Evolutionary conservation across 2,329 filamentous ascomycete species (phyloP).

Genomic region (Myriosclerotinia curreyana): DNA sequence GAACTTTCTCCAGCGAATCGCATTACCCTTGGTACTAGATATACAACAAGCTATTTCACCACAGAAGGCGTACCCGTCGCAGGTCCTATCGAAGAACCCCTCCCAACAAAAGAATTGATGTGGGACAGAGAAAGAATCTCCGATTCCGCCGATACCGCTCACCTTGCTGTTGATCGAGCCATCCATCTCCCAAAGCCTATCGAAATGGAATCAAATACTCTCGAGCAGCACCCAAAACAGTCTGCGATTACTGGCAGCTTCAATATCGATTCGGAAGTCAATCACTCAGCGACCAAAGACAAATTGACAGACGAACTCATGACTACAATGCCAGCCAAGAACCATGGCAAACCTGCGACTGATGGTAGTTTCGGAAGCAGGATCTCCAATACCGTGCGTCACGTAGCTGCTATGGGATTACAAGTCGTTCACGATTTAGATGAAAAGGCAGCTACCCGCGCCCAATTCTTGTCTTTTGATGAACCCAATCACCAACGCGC

Average conservation of each 20-base stretch:
- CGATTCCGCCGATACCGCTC: background rate
- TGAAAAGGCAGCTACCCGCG: background rate
- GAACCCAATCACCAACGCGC: background rate
- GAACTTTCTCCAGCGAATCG: background rate
- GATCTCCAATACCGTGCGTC: background rate
- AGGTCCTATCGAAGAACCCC: background rate
- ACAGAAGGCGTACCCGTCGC: background rate
- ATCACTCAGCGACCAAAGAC: background rate
- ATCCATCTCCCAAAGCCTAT: background rate
- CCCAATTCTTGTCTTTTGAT: background rate
- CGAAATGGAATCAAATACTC: background rate
- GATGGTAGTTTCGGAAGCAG: background rate
- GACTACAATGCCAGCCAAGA: background rate
- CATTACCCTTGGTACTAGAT: conserved; percentile 15
- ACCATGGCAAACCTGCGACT: background rate
- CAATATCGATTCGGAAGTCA: conserved; percentile 37
- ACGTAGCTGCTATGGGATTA: background rate
- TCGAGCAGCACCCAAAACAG: background rate
- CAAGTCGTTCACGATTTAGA: background rate
- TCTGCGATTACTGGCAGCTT: conserved; percentile 38
- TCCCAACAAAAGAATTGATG: background rate
- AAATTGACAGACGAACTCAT: background rate
- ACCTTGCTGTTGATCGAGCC: background rate
- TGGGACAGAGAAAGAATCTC: background rate
- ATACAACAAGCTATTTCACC: conserved; percentile 9